Conservation (phyloP, 176 grass and related monocot genomes). For the Olyra latifolia region DNA sequence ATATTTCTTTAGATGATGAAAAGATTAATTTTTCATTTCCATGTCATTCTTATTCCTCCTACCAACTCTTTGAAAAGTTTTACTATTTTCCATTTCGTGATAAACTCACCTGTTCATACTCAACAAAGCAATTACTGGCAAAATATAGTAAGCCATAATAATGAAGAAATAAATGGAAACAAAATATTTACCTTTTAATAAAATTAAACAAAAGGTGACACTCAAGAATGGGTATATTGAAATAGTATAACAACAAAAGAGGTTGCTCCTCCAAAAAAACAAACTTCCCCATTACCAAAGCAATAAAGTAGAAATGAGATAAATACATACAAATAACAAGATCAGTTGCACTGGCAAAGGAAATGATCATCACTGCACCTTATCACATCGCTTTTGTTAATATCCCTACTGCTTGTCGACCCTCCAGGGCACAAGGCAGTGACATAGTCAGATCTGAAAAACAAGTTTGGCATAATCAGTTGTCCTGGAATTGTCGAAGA, state of each 20-base stretch:
- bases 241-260: not conserved
- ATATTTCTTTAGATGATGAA: too few relatives aligned
- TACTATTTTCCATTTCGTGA: not conserved
- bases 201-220: not conserved
- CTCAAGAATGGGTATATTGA: not conserved
- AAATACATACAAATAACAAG: not conserved
- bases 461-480: slow-evolving; percentile 13
- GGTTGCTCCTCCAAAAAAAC: not conserved
- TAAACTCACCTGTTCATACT: not conserved
- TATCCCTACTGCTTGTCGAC: slow-evolving; percentile 37
- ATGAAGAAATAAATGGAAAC: not conserved
- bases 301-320: not conserved
- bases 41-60: not conserved
- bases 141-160: not conserved
- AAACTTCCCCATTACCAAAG: not conserved
- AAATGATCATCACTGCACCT: slow-evolving; percentile 41
- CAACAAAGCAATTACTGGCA: not conserved
- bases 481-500: not conserved
- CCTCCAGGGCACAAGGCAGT: slow-evolving; percentile 60
- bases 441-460: slow-evolving; percentile 56
- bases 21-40: not conserved
- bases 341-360: not conserved
- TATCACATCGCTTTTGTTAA: slow-evolving; percentile 37
- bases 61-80: not conserved
- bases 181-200: not conserved